Percentiles rank a stretch among this genome's conserved stretches.
These are phyloP conservation scores for Cystofilobasidium capitatum DNA, from an alignment of 768 basidiomycete species.

Conservation along the genomic window DNA sequence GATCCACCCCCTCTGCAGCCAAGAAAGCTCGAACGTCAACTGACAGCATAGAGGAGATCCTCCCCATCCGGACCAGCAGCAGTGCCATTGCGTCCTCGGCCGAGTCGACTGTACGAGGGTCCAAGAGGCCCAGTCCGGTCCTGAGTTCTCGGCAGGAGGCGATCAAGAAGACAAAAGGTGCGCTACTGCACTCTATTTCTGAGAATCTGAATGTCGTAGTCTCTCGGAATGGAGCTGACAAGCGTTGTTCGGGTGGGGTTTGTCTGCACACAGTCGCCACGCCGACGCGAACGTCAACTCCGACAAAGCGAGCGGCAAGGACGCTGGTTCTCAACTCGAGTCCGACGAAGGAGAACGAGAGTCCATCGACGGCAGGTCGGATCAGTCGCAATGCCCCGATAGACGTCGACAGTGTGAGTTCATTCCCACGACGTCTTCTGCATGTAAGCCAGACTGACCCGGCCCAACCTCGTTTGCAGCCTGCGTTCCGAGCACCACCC, in stretches of 20 bases:
- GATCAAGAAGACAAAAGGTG: background rate
- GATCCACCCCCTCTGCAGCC: background rate
- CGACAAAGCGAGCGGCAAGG: background rate
- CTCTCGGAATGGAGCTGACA: background rate
- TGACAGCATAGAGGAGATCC: constrained; percentile 1
- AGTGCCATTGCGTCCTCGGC: no score
- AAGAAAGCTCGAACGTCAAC: background rate
- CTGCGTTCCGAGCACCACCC: background rate
- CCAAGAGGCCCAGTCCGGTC: background rate
- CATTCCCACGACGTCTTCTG: background rate
- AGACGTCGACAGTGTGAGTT: background rate
- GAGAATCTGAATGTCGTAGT: background rate
- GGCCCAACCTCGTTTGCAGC: background rate
- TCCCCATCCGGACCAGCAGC: background rate
- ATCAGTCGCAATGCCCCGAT: background rate
- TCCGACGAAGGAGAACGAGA: background rate
- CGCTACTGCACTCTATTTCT: background rate
- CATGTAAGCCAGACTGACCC: background rate
- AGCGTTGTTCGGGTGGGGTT: background rate
- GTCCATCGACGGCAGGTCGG: background rate
- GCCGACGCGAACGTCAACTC: background rate
- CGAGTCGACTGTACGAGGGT: no score
- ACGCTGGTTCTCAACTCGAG: constrained; percentile 4
- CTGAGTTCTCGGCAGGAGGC: background rate
- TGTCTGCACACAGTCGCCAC: background rate